A percentile compares a stretch with the other conserved stretches of the same genome.
These are phyloP conservation scores for Trichoderma erinaceum DNA, from an alignment of 495 filamentous ascomycete genomes.

Conservation along the genomic window DNA sequence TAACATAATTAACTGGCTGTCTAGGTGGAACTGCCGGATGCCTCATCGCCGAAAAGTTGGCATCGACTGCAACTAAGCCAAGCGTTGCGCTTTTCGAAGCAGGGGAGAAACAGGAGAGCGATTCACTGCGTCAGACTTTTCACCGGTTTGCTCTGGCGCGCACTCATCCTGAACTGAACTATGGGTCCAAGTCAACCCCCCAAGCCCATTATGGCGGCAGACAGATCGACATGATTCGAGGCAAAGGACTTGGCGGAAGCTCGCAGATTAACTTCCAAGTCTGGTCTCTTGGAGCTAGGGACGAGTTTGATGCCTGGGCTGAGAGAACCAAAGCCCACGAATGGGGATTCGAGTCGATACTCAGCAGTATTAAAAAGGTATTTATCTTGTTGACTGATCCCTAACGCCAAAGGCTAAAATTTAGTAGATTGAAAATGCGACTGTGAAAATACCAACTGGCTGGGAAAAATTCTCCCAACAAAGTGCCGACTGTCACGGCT, in stretches of 20 bases:
- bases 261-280: background rate
- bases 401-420: no score
- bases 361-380: background rate
- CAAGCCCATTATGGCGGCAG: background rate
- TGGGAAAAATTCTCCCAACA: no score
- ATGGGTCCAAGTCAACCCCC: background rate
- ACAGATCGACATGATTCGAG: background rate
- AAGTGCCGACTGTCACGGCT: no score
- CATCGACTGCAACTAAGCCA: background rate
- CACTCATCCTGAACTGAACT: background rate
- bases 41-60: background rate
- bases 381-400: background rate
- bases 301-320: background rate
- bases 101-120: background rate
- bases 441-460: no score
- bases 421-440: no score
- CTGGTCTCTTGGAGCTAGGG: background rate
- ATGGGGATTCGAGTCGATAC: background rate
- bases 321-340: background rate
- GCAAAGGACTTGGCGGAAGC: background rate
- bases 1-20: no score
- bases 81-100: background rate
- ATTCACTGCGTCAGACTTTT: background rate
- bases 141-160: background rate
- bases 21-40: background rate